Conservation (phyloP, 768 basidiomycete species). For the Ramaria rubella region DNA sequence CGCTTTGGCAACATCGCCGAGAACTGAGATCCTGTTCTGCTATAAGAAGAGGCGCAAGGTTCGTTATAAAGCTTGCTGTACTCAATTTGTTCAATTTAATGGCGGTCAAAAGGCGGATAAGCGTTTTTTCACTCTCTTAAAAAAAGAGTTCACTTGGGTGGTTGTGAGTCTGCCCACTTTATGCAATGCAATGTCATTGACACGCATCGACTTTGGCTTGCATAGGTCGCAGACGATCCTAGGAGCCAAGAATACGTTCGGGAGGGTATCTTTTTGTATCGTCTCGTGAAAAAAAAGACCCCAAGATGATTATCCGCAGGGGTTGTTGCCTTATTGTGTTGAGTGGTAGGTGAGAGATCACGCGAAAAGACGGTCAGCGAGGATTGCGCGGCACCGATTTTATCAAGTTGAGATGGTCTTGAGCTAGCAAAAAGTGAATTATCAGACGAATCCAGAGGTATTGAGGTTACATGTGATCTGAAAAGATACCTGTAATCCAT, state of each 20-base stretch:
- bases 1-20: slow-evolving; percentile 41
- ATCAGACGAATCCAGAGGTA: not conserved
- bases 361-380: not conserved
- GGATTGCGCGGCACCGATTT: not conserved
- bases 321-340: not conserved
- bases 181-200: too few species aligned
- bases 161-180: slow-evolving; percentile 37
- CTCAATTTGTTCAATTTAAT: not conserved
- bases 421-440: slow-evolving; percentile 26
- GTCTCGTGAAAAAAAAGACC: slow-evolving; percentile 27
- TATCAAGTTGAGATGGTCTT: slow-evolving; percentile 29
- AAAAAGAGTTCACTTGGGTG: slow-evolving; percentile 68
- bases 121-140: slow-evolving; percentile 75
- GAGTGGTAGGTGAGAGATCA: not conserved
- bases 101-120: slow-evolving; percentile 63
- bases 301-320: not conserved
- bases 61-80: not conserved
- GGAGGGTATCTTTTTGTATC: slow-evolving; percentile 63
- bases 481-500: slow-evolving; percentile 82
- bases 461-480: not conserved
- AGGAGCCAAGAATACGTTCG: slow-evolving; percentile 47
- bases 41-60: slow-evolving; percentile 93
- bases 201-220: too few species aligned
- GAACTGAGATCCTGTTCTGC: slow-evolving; percentile 76
- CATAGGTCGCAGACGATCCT: slow-evolving; percentile 60